Conservation (phyloP, 163 green algal species). For the Chlamydomonas reinhardtii region DNA sequence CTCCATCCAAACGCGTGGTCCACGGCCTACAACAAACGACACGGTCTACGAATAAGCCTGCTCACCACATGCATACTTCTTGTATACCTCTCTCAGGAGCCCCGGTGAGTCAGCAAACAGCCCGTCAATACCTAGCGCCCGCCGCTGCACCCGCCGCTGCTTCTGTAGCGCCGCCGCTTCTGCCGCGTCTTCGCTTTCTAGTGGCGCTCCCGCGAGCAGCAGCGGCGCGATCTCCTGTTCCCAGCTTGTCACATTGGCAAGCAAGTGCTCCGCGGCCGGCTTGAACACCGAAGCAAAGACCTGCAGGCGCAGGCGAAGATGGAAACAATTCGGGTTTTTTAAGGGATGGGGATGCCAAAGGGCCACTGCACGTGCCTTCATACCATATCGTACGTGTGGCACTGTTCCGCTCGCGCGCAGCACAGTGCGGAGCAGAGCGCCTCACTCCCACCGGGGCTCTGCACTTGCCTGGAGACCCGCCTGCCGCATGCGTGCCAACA, state of each 20-base stretch:
- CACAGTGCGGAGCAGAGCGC: not conserved
- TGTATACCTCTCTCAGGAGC: not conserved
- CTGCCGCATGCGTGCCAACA: not conserved
- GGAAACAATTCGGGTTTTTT: no score
- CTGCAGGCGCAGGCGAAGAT: not conserved
- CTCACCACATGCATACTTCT: no score
- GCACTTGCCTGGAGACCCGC: constrained; percentile 15
- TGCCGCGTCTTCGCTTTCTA: not conserved
- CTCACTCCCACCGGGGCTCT: not conserved
- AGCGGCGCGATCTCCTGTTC: constrained; percentile 32
- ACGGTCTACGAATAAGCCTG: no score
- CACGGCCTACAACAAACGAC: no score
- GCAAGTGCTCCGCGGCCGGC: not conserved
- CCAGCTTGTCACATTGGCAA: not conserved
- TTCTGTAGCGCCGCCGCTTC: not conserved
- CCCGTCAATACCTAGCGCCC: not conserved
- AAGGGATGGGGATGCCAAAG: no score
- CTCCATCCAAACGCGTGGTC: no score
- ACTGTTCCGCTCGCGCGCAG: no score
- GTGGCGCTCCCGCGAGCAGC: constrained; percentile 1
- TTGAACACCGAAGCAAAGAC: constrained; percentile 47
- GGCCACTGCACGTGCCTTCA: no score
- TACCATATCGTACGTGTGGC: no score
- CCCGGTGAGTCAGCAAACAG: constrained; percentile 34
- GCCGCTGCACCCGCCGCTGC: not conserved